Conservation (phyloP, 257 asterid species). For the Nicotiana paniculata region DNA sequence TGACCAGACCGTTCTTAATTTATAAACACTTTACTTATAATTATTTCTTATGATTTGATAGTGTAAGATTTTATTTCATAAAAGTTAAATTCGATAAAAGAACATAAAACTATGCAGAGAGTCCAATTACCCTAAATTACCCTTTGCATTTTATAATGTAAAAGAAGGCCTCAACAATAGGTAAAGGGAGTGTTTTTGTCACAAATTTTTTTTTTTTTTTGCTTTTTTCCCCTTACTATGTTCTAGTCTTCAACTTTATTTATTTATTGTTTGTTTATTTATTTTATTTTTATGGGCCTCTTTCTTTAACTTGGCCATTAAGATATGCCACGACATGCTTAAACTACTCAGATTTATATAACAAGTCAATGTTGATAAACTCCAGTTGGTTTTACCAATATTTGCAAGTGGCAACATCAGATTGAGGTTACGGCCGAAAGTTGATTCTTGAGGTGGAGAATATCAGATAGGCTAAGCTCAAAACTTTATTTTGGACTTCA, state of each 20-base stretch:
- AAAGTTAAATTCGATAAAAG: not conserved
- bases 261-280: too few relatives aligned
- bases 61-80: not conserved
- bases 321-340: slow-evolving; percentile 10
- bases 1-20: not conserved
- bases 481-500: not conserved
- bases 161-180: slow-evolving; percentile 6
- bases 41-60: too few relatives aligned
- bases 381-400: not conserved
- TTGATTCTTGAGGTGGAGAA: not conserved
- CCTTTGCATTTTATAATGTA: slow-evolving; percentile 21
- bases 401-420: not conserved
- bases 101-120: not conserved
- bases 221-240: not conserved
- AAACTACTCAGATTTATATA: not conserved
- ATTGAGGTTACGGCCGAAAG: not conserved
- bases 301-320: slow-evolving; percentile 23
- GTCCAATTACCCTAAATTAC: slow-evolving; percentile 16
- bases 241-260: not conserved
- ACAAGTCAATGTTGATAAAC: not conserved
- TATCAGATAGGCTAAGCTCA: not conserved
- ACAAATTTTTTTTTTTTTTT: not conserved
- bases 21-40: not conserved
- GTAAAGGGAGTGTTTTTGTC: slow-evolving; percentile 3
- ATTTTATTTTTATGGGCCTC: not conserved